Evolutionary conservation across 495 filamentous ascomycete species (phyloP), one percentile per base, ranked within the genome.

Genomic region (Trichoderma orchidacearum): DNA sequence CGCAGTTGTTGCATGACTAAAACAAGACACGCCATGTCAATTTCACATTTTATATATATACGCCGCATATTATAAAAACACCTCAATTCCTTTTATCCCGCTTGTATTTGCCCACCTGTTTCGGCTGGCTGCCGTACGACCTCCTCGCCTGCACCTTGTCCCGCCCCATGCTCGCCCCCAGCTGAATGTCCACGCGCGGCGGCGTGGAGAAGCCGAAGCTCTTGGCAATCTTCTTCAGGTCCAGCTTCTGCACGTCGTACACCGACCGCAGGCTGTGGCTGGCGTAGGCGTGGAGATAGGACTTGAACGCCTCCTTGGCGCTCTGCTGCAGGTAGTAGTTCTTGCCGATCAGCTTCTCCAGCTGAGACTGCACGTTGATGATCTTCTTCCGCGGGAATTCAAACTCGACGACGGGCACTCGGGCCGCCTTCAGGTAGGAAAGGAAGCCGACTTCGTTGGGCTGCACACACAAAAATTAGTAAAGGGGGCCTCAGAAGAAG

Each of bases 321-420:
- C 75, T 78, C 79, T 95, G 90, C 72, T 96, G 92, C 28, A 98
- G 76, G 66, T 96, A 96, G 75, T 96, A 98, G 69, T 98, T 96
- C 66, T 91, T 85, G 12, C 82, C 80, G 59, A 98, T 94, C 53
- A 96, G 77, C 66, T 90, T 90, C 77, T 97, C 92, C 2, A 97
- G 80, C 69, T 97, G 94, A 9, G 84, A 87, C 65, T 96, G 90
- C n/a, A 97, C 86, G 61, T 95, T 93, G 54, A 89, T 77, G 59
- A 98, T 87, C 78, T 94, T 94, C 72, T 87, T 90, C 51, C 78
- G 76, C 8, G 92, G 92, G 65, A 98, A 93, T 60, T 96, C 92
- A 60, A 95, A 96, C 70, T 98, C 93, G 11, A 96, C 88, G 3
- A 98, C 85, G 0, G 93, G 93, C 0, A 97, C 89, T 53, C 88